These are phyloP conservation scores for Lactifluus volemus DNA, from an alignment of 768 basidiomycete genomes.

Conservation along the genomic window DNA sequence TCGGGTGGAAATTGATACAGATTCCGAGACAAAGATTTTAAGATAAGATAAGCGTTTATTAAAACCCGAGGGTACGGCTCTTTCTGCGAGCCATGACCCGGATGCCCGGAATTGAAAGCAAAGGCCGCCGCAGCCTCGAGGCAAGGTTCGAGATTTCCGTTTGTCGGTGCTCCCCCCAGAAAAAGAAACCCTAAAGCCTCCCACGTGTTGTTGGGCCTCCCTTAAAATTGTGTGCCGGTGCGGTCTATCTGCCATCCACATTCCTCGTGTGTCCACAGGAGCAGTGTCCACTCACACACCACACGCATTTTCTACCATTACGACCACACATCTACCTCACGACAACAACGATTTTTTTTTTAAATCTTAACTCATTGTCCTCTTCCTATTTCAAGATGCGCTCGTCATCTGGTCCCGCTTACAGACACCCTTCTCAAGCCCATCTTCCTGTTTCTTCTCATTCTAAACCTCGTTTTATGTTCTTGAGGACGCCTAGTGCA, in stretches of 20 bases:
- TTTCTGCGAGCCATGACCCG: too few relatives aligned
- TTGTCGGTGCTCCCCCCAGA: background rate
- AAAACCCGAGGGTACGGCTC: background rate
- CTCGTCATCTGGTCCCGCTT: slow-evolving; percentile 20
- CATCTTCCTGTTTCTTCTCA: slow-evolving; percentile 7
- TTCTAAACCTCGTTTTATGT: slow-evolving; percentile 5
- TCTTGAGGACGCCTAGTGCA: slow-evolving; percentile 23
- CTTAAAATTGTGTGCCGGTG: slow-evolving; percentile 13
- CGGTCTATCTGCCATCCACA: slow-evolving; percentile 10
- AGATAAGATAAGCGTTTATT: background rate
- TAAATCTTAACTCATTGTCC: slow-evolving; percentile 21
- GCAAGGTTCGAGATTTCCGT: background rate
- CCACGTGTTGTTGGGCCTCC: background rate
- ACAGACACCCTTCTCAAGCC: slow-evolving; percentile 21
- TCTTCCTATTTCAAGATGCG: slow-evolving; percentile 26
- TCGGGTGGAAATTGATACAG: background rate
- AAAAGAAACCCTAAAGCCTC: too few relatives aligned
- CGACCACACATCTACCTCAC: slow-evolving; percentile 17
- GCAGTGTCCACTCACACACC: background rate
- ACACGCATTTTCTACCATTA: slow-evolving; percentile 5
- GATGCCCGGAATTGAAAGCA: too few relatives aligned
- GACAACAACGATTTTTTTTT: slow-evolving; percentile 27
- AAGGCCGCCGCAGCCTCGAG: background rate
- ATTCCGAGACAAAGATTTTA: background rate
- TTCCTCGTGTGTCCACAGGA: slow-evolving; percentile 14